These are phyloP conservation scores for Annulohypoxylon stygium DNA, from an alignment of 495 filamentous ascomycete species.

Conservation along the genomic window DNA sequence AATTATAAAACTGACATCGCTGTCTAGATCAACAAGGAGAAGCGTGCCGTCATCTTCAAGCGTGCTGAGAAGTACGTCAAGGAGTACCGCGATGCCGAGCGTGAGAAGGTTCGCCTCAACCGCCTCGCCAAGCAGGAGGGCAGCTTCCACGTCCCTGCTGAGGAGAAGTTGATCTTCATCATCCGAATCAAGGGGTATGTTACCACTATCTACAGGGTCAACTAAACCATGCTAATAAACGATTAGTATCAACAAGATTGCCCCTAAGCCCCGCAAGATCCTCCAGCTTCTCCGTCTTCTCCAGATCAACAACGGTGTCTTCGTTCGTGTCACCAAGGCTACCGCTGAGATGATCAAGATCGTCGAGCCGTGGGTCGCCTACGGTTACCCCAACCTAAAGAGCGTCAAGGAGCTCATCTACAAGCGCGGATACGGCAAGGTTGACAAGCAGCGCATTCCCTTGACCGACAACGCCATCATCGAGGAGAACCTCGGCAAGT, in stretches of 20 bases:
- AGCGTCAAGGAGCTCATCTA: conserved; percentile 98
- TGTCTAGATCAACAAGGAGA: conserved; percentile 90
- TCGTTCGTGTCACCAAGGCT: conserved; percentile 97
- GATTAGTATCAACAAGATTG: conserved; percentile 98
- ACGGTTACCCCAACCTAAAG: conserved; percentile 99
- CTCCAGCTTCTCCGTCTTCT: conserved; percentile 98
- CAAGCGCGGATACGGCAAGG: conserved; percentile 99
- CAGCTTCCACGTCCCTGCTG: conserved; percentile 91
- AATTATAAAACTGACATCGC: conserved; percentile 38
- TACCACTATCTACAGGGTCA: background rate
- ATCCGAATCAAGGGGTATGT: conserved; percentile 96
- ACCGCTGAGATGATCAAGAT: conserved; percentile 98
- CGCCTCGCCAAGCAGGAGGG: conserved; percentile 92
- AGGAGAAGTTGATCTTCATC: conserved; percentile 98
- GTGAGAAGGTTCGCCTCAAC: conserved; percentile 94
- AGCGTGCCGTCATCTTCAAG: conserved; percentile 98
- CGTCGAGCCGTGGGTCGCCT: conserved; percentile 97
- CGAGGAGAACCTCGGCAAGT: conserved; percentile 95
- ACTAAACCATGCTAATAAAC: conserved; percentile 16
- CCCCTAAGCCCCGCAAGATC: conserved; percentile 99
- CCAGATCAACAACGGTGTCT: conserved; percentile 99
- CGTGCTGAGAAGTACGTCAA: conserved; percentile 99
- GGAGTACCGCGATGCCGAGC: conserved; percentile 98
- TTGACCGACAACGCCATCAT: conserved; percentile 98
- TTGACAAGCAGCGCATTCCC: conserved; percentile 94